These are phyloP conservation scores for Fraxinus albicans DNA, from an alignment of 305 asterid genomes.

Conservation along the genomic window DNA sequence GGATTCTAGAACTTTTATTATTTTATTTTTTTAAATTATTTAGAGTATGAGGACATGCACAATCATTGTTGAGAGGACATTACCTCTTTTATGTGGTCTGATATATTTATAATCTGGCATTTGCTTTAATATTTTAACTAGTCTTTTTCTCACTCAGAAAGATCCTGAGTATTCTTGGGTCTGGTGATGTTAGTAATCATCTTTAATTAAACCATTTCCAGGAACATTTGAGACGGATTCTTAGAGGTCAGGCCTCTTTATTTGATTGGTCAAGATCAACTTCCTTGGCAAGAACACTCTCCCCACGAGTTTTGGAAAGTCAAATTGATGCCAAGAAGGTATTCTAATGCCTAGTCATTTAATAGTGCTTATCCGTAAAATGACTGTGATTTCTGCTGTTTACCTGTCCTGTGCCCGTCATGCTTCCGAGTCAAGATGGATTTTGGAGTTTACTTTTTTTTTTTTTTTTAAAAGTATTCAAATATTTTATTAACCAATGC, in stretches of 20 bases:
- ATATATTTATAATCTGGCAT: conserved; percentile 11
- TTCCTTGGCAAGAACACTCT: conserved; percentile 89
- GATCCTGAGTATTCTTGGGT: conserved; percentile 17
- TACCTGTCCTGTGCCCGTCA: conserved; percentile 15
- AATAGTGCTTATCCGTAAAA: neutral
- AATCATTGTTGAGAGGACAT: conserved; percentile 10
- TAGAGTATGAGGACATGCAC: neutral
- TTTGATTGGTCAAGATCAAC: conserved; percentile 98
- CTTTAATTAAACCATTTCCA: conserved; percentile 34
- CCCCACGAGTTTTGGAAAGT: conserved; percentile 98
- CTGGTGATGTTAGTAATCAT: conserved; percentile 24
- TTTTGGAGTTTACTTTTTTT: no score
- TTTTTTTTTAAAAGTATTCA: no score
- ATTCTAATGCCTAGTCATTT: conserved; percentile 24
- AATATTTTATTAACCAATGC: no score
- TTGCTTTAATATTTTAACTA: conserved; percentile 9
- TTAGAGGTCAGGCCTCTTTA: conserved; percentile 92
- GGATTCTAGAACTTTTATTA: neutral
- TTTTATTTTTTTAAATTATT: neutral
- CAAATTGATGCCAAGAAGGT: conserved; percentile 99
- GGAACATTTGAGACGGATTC: conserved; percentile 98
- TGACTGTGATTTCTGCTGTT: conserved; percentile 12
- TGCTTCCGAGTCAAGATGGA: neutral
- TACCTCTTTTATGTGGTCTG: conserved; percentile 4
- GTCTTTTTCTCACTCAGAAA: conserved; percentile 18